Evolutionary conservation across 768 basidiomycete genomes (phyloP).

Genomic region (Agaricus bisporus): DNA sequence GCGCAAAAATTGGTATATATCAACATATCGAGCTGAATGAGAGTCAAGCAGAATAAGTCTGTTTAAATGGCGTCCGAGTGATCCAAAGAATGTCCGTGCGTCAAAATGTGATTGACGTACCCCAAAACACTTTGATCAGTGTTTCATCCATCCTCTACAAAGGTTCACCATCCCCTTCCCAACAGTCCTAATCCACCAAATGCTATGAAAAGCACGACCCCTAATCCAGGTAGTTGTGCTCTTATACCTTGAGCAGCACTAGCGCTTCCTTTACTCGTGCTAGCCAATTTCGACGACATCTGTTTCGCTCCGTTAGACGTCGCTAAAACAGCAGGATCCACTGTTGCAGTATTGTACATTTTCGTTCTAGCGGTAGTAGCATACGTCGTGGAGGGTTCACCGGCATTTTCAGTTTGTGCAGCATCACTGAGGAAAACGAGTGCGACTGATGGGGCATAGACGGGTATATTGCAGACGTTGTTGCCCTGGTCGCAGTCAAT

Average conservation of each 20-base stretch:
- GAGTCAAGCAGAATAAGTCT: too few species aligned
- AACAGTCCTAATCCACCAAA: not conserved
- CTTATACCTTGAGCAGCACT: slow-evolving; percentile 10
- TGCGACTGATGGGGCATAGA: slow-evolving; percentile 63
- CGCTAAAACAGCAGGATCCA: slow-evolving; percentile 48
- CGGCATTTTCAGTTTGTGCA: slow-evolving; percentile 27
- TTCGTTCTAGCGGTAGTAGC: slow-evolving; percentile 47
- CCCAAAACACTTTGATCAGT: not conserved
- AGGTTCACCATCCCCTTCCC: not conserved
- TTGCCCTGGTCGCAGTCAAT: slow-evolving; percentile 48
- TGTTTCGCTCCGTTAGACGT: slow-evolving; percentile 55
- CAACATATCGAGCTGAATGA: too few species aligned
- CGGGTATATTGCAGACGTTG: slow-evolving; percentile 51
- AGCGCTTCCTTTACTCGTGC: slow-evolving; percentile 32
- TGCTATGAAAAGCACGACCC: not conserved
- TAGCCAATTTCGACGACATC: slow-evolving; percentile 22
- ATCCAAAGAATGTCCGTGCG: too few species aligned
- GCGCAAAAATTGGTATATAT: too few species aligned
- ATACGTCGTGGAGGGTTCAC: slow-evolving; percentile 36
- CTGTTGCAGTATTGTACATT: slow-evolving; percentile 42
- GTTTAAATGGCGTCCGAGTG: too few species aligned
- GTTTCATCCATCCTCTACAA: not conserved
- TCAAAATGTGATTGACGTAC: too few species aligned
- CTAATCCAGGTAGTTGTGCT: slow-evolving; percentile 1
- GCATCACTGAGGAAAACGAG: slow-evolving; percentile 58